phyloP scores from a whole-genome alignment of 2,329 filamentous ascomycete species.

The Harringtonia lauricola region DNA sequence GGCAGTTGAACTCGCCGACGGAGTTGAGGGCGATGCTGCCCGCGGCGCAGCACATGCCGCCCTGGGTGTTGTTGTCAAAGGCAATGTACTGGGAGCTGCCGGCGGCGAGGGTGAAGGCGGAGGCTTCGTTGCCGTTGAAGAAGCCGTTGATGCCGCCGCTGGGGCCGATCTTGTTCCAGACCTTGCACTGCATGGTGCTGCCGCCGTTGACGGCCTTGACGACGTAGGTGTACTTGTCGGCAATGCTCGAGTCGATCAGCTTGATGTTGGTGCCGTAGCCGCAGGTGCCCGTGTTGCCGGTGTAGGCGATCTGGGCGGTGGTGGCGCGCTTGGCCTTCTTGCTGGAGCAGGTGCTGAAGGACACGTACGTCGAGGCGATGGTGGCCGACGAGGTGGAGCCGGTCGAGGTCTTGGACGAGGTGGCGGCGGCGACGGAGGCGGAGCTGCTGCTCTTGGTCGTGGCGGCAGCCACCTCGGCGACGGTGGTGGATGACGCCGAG shows the following conservation, averaged over 20 bases:
- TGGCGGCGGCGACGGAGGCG: constrained; percentile 8
- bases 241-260: constrained; percentile 24
- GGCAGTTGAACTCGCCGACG: constrained; percentile 29
- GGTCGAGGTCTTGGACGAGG: constrained; percentile 1
- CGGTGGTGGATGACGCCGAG: neutral
- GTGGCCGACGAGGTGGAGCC: neutral
- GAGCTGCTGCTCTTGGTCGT: neutral
- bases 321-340: constrained; percentile 30
- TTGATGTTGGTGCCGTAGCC: constrained; percentile 42
- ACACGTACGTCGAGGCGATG: constrained; percentile 14
- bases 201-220: constrained; percentile 26
- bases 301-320: constrained; percentile 31
- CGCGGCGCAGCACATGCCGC: constrained; percentile 31
- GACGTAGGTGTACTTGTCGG: constrained; percentile 32
- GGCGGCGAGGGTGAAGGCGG: constrained; percentile 29
- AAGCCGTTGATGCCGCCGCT: constrained; percentile 33
- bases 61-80: constrained; percentile 35
- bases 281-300: constrained; percentile 32
- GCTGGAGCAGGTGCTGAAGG: constrained; percentile 23
- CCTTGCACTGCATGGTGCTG: constrained; percentile 24
- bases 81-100: constrained; percentile 28
- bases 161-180: constrained; percentile 42
- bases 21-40: constrained; percentile 22
- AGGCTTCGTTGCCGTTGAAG: constrained; percentile 27
- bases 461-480: neutral